These are phyloP conservation scores for Tympanopsis confertula DNA, from an alignment of 2,329 filamentous ascomycete species.

Conservation along the genomic window DNA sequence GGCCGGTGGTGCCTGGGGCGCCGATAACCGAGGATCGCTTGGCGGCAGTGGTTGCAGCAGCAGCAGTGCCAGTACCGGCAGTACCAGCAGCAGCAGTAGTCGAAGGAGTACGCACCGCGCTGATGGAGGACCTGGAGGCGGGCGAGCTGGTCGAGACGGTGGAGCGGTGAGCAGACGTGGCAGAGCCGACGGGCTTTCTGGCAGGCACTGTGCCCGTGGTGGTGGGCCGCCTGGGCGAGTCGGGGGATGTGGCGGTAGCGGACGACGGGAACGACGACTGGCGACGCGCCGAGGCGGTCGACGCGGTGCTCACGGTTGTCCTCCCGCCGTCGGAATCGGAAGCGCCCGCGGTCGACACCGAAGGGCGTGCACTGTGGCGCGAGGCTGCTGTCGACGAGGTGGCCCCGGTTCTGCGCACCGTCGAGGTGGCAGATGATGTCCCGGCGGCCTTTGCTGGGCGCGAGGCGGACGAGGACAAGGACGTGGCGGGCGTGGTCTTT, in stretches of 20 bases:
- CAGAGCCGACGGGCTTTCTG: slow-evolving; percentile 90
- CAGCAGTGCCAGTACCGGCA: slow-evolving; percentile 35
- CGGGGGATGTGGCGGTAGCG: slow-evolving; percentile 15
- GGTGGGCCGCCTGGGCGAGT: slow-evolving; percentile 89
- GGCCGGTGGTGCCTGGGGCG: slow-evolving; percentile 20
- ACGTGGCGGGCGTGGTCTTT: too few species aligned
- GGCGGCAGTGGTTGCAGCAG: slow-evolving; percentile 33
- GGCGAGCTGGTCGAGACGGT: slow-evolving; percentile 95
- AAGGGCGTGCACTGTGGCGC: too few species aligned
- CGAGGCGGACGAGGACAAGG: too few species aligned
- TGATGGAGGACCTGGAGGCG: slow-evolving; percentile 96
- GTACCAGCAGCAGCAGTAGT: slow-evolving; percentile 93
- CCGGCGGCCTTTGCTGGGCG: too few species aligned
- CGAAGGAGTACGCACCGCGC: slow-evolving; percentile 79
- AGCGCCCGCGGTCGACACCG: too few species aligned
- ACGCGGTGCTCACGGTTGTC: too few species aligned
- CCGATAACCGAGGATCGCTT: slow-evolving; percentile 44
- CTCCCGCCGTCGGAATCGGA: too few species aligned
- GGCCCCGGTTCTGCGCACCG: too few species aligned
- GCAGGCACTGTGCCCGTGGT: slow-evolving; percentile 94
- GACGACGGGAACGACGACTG: too few species aligned
- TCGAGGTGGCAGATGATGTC: too few species aligned
- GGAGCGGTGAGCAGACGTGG: slow-evolving; percentile 97
- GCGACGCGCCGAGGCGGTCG: too few species aligned
- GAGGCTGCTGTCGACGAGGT: too few species aligned